Evolutionary conservation across 768 basidiomycete genomes (phyloP).

Genomic region (Pleurotus pulmonarius): DNA sequence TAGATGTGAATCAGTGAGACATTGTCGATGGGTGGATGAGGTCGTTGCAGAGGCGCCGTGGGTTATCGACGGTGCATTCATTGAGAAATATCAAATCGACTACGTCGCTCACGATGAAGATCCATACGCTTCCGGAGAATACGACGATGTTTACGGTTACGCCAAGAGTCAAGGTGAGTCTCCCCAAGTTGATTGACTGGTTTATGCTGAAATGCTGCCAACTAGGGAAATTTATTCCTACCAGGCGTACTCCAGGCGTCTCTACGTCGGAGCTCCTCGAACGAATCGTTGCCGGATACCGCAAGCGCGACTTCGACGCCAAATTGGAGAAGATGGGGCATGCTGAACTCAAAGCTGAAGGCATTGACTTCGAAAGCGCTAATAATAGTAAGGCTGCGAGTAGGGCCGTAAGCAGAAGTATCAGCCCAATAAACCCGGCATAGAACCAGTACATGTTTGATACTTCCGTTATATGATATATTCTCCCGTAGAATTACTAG

Average conservation of each 20-base stretch:
- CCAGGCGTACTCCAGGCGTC: slow-evolving; percentile 89
- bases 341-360: slow-evolving; percentile 65
- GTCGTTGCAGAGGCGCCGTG: slow-evolving; percentile 90
- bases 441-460: neutral
- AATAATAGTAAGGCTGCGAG: slow-evolving; percentile 28
- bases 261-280: slow-evolving; percentile 93
- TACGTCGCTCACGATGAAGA: slow-evolving; percentile 97
- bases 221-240: slow-evolving; percentile 91
- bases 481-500: too few relatives aligned
- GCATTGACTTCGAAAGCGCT: slow-evolving; percentile 46
- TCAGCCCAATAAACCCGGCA: slow-evolving; percentile 15
- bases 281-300: slow-evolving; percentile 86
- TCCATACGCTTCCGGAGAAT: slow-evolving; percentile 76
- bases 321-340: slow-evolving; percentile 90
- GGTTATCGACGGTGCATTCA: slow-evolving; percentile 78
- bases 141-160: slow-evolving; percentile 82
- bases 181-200: neutral
- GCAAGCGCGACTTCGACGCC: slow-evolving; percentile 79
- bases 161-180: slow-evolving; percentile 74
- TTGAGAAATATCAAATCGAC: slow-evolving; percentile 86
- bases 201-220: neutral
- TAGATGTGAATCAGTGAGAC: slow-evolving; percentile 86
- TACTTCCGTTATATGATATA: too few relatives aligned
- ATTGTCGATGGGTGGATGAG: slow-evolving; percentile 97
- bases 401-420: slow-evolving; percentile 26